Evolutionary conservation across 176 grass and related monocot species (phyloP).

Genomic region (Eleusine indica): DNA sequence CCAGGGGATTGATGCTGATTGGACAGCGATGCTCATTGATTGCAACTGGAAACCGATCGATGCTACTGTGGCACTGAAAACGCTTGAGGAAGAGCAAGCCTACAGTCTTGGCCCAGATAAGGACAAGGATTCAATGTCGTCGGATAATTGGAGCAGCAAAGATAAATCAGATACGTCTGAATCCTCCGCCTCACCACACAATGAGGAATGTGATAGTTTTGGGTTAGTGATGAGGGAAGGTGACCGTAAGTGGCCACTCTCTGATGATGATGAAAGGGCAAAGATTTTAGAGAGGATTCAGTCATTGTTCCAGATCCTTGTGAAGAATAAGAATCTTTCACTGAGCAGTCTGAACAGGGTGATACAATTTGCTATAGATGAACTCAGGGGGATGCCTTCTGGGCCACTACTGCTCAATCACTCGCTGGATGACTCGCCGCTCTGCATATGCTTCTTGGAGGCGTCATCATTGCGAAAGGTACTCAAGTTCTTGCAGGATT

Average conservation of each 20-base stretch:
- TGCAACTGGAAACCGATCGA: constrained; percentile 79
- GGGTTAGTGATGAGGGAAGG: constrained; percentile 45
- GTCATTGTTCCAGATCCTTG: constrained; percentile 58
- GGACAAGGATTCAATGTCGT: constrained; percentile 60
- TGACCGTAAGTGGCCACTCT: constrained; percentile 65
- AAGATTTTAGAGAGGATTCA: constrained; percentile 77
- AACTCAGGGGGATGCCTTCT: constrained; percentile 64
- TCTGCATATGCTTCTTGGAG: constrained; percentile 84
- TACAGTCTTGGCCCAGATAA: constrained; percentile 44
- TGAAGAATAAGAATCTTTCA: constrained; percentile 81
- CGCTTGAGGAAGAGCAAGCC: constrained; percentile 62
- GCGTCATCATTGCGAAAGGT: constrained; percentile 62
- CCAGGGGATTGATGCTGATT: constrained; percentile 60
- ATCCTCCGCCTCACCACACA: constrained; percentile 55
- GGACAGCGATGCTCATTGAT: constrained; percentile 66
- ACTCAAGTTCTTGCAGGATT: constrained; percentile 78
- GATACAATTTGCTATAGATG: constrained; percentile 67
- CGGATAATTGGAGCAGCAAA: constrained; percentile 55
- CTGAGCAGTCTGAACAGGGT: constrained; percentile 67
- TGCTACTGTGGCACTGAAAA: constrained; percentile 47
- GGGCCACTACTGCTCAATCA: constrained; percentile 59
- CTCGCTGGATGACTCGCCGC: constrained; percentile 64
- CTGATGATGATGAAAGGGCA: constrained; percentile 75
- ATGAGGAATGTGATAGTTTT: constrained; percentile 55
- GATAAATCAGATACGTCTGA: constrained; percentile 66